These are phyloP conservation scores for Penicillium expansum DNA, from an alignment of 2,329 filamentous ascomycete genomes.

Conservation along the genomic window DNA sequence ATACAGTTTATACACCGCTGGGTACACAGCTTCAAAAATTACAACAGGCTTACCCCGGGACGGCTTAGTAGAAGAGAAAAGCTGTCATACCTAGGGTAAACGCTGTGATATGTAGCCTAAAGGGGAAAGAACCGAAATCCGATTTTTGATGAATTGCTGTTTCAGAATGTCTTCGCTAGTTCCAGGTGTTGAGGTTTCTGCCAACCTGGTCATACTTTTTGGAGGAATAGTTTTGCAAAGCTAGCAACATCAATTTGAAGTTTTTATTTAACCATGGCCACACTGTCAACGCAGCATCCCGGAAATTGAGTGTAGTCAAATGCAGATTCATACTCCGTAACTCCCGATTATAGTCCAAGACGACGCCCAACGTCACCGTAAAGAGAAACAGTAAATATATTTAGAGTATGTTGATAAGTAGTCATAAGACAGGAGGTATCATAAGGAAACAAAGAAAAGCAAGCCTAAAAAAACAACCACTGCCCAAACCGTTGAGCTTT, in stretches of 20 bases:
- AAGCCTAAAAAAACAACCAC: constrained; percentile 39
- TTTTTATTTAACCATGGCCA: background rate
- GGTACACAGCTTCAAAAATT: background rate
- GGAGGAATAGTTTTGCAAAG: background rate
- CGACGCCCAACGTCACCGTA: too few species aligned
- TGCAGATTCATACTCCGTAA: background rate
- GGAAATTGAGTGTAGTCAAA: background rate
- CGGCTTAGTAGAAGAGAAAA: background rate
- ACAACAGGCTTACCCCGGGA: background rate
- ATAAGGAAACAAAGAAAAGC: background rate
- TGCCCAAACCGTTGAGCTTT: constrained; percentile 35
- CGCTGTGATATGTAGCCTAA: too few species aligned
- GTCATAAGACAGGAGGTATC: constrained; percentile 1
- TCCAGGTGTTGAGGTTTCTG: background rate
- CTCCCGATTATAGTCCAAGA: background rate
- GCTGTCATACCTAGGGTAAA: background rate
- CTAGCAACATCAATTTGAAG: background rate
- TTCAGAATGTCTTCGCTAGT: background rate
- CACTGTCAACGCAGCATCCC: background rate
- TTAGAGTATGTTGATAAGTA: background rate
- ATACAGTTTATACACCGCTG: background rate
- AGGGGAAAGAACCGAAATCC: background rate
- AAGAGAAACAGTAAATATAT: background rate
- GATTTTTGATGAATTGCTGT: background rate
- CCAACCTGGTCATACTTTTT: background rate